phyloP scores from a whole-genome alignment of 1,284 basidiomycete species.

The Phlebopus sp. region DNA sequence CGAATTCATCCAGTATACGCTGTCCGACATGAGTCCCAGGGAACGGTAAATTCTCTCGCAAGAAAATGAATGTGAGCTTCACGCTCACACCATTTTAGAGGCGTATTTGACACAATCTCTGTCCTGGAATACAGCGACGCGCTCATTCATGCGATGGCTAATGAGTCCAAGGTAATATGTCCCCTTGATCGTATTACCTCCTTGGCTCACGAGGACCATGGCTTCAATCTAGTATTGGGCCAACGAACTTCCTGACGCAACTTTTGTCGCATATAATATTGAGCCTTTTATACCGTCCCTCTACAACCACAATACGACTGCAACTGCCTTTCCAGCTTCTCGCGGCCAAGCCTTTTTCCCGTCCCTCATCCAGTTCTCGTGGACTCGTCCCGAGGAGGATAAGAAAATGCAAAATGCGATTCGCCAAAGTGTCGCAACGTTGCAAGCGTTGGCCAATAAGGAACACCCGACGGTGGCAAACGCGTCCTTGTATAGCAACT shows the following conservation, averaged over 20 bases:
- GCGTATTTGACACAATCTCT: constrained; percentile 23
- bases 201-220: background rate
- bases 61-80: background rate
- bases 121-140: constrained; percentile 20
- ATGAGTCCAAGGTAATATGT: constrained; percentile 17
- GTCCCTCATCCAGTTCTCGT: constrained; percentile 48
- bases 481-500: too few relatives aligned
- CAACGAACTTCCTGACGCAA: constrained; percentile 14
- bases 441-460: too few relatives aligned
- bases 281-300: constrained; percentile 53
- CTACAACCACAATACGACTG: constrained; percentile 39
- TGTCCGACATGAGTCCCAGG: constrained; percentile 16
- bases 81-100: constrained; percentile 7
- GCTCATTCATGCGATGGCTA: constrained; percentile 13
- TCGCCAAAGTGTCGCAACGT: too few relatives aligned
- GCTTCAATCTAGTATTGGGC: constrained; percentile 13
- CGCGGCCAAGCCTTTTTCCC: constrained; percentile 42
- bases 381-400: constrained; percentile 38
- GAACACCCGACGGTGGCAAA: too few relatives aligned
- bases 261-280: constrained; percentile 47
- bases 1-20: constrained; percentile 28
- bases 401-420: constrained; percentile 40
- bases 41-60: constrained; percentile 16
- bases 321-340: constrained; percentile 50
- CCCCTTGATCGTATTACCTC: background rate